Evolutionary conservation across 2,329 filamentous ascomycete species (phyloP), one percentile per base, ranked within the genome.

Genomic region (Clathrospora elynae): DNA sequence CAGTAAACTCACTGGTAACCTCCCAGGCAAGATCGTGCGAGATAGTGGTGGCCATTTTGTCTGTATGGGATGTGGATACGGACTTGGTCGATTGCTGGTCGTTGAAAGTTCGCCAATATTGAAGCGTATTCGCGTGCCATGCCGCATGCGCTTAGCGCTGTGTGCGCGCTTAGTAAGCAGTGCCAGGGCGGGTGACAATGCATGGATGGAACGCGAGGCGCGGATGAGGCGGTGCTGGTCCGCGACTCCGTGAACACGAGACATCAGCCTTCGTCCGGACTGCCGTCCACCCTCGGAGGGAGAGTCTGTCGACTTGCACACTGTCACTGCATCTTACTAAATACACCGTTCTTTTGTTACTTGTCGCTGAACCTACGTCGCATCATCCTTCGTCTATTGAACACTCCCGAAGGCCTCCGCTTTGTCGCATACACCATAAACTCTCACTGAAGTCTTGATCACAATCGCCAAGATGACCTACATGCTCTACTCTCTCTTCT

Each of bases 1-100:
- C 25, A 9, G 16, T 49, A 50, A 57, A 90, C 90, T 76, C 85
- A 96, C 91, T 89, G 82, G 86, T 85, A 75, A 95, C 79, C 83
- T 92, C 87, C 92, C 92, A 97, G 81, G 96, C 79, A 68, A 96
- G 82, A 78, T 96, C 91, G 72, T 85, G 77, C 74, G 90, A 95
- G 72, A 95, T 81, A 80, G 84, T 75, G 46, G 58, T 54, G 64
- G 82, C 78, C 74, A 76, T 79, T 67, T 53, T 55, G 57, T 59
- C 57, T 57, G 55, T 64, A 57, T 54, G 50, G 46, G 49, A 49
- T 57, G 59, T 55, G 49, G 55, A 59, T 63, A 57, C 53, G 55
- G 51, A 47, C 51, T 52, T 49, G 26, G 51, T 64, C 53, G 55
- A 40, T 42, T 46, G 42, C 43, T 49, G 39, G 24, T 45, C 38